Evolutionary conservation across 2,329 filamentous ascomycete species (phyloP), one percentile per base, ranked within the genome.

Genomic region (Pezicula carpinea): DNA sequence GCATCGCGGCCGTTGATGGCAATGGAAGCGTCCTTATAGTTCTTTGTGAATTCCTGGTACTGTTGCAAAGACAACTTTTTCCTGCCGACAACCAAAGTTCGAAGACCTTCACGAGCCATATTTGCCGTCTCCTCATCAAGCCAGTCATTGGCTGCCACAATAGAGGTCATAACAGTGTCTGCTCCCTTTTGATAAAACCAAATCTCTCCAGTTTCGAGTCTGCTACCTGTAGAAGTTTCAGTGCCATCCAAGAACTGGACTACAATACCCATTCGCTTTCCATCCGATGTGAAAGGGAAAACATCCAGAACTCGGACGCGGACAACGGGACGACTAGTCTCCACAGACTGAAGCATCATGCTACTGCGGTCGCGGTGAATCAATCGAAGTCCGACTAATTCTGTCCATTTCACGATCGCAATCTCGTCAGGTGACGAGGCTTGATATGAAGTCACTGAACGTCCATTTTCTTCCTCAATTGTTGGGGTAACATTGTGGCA

Each of bases 151-250:
- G 91, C 82, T 6, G 87, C 89, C 31, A 99, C 93, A 55, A 99
- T 97, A 3, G 85, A 79, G n/a, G 85, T 81, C 95, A 99, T 99
- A 53, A 99, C 92, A 0, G 93, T 97, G 64, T 99, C 95, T 3
- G 93, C 95, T 51, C 93, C 93, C 68, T 99, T 99, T 61, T 99
- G 91, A 63, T 92, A 97, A 69, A 99, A 99, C 87, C 92, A 96
- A 23, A 97, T 92, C 62, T 97, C 92, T 13, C 87, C 83, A 39
- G 75, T 74, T 10, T 75, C 72, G 10, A 80, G 68, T 33, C 70
- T 68, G 0, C 71, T 68, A 6, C 64, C 57, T 1, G 76, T 71
- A 3, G 75, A 64, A 1, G 69, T 59, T 2, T 77, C 69, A 1
- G 74, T 72, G 26, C 73, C 72, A 13, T 85, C 79, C 22, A 83